Evolutionary conservation across 345 rosid species (phyloP).

Genomic region (Linum usitatissimum): DNA sequence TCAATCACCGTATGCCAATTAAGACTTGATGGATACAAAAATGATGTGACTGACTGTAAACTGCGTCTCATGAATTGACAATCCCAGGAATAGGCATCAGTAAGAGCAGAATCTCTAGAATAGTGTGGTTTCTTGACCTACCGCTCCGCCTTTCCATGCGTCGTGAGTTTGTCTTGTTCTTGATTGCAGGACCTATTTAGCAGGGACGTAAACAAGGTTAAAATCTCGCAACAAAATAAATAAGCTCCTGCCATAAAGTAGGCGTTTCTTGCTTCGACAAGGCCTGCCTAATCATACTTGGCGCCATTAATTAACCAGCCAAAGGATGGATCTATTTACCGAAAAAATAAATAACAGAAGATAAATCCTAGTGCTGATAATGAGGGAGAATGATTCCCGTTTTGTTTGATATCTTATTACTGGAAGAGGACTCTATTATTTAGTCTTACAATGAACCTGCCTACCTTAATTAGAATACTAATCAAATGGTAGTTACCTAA

Average conservation of each 20-base stretch:
- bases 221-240: not conserved
- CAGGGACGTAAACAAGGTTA: not conserved
- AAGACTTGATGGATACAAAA: not conserved
- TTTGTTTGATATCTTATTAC: no score
- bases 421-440: no score
- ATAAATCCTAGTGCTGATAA: no score
- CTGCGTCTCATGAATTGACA: not conserved
- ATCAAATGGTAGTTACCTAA: no score
- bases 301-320: not conserved
- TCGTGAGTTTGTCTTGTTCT: conserved; percentile 57
- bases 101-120: not conserved
- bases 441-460: no score
- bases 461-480: no score
- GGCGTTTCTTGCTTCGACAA: not conserved
- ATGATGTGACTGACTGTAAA: not conserved
- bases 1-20: not conserved
- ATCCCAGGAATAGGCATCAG: not conserved
- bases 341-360: no score
- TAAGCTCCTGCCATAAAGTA: not conserved
- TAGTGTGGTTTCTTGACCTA: conserved; percentile 24
- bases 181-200: conserved; percentile 58
- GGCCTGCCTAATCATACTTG: not conserved
- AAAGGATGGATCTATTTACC: not conserved
- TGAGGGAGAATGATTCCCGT: no score
- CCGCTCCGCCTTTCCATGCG: conserved; percentile 91